Evolutionary conservation across 768 basidiomycete species (phyloP), one percentile per base, ranked within the genome.

Genomic region (Boletus barrowsii): DNA sequence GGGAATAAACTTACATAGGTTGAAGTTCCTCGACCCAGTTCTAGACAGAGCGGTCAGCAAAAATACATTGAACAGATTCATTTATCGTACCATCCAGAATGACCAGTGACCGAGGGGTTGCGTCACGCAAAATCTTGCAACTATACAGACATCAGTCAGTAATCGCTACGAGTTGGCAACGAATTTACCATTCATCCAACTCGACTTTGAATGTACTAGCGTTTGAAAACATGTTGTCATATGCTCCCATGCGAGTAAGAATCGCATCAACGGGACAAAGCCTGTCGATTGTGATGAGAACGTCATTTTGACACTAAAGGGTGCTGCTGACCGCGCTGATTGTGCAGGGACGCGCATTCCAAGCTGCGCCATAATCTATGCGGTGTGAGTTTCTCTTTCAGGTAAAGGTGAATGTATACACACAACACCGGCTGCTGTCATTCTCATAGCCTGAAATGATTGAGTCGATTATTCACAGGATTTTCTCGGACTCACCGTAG

Each of bases 121-220:
- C 93, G 66, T 98, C 88, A 17, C 91, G 83, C 39, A 98, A 76
- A 62, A 98, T 95, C 71, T 96, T 96, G 70, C 89, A 94, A 62
- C 93, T 94, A 55, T 26, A 15, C 15, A 20, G 36, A 20, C n/a
- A 40, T 53, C 56, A 42, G 55, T 22, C 41, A 22, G 32, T 7
- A 22, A 7, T 42, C 26, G 10, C 2, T 47, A 29, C 20, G 15
- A 9, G 37, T 36, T 42, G 14, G 24, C 3, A 6, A 4, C 3
- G 36, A 56, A 59, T 71, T 40, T 62, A 93, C 93, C 93, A 93
- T 81, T 99, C 97, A 68, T 98, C 97, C 53, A 99, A 76, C 68
- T 99, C 97, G 20, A 99, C 97, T 69, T 98, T 97, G 82, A 98
- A 99, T 0, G 96, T 98, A 71, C 92, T 93, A 1, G 93, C 83